These are phyloP conservation scores for Hypomyces perniciosus DNA, from an alignment of 2,329 filamentous ascomycete genomes.

Conservation along the genomic window DNA sequence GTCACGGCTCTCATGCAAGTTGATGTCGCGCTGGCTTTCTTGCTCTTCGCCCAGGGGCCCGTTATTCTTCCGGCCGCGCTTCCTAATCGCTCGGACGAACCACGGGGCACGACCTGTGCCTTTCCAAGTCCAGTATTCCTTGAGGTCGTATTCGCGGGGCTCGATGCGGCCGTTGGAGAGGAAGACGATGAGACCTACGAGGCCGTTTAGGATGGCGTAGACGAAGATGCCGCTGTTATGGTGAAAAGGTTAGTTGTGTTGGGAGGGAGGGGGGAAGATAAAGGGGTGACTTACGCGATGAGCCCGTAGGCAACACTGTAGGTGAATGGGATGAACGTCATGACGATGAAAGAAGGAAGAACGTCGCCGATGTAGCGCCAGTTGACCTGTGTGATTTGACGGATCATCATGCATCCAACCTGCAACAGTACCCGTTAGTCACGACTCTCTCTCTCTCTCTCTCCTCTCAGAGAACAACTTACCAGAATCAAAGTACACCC, in stretches of 20 bases:
- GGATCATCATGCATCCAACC: constrained; percentile 74
- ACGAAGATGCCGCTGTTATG: constrained; percentile 45
- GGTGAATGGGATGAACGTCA: constrained; percentile 70
- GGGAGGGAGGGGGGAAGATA: not conserved
- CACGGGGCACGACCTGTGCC: constrained; percentile 42
- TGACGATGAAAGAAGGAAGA: constrained; percentile 68
- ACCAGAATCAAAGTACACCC: constrained; percentile 66
- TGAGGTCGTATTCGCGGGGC: constrained; percentile 47
- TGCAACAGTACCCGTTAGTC: constrained; percentile 19
- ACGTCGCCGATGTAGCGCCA: constrained; percentile 73
- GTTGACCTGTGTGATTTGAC: constrained; percentile 67
- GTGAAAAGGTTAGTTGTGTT: no score
- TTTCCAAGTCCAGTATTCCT: constrained; percentile 52
- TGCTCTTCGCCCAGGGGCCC: constrained; percentile 3
- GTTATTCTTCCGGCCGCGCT: constrained; percentile 3
- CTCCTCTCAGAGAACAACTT: constrained; percentile 17
- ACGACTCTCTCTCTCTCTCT: not conserved
- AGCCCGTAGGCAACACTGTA: constrained; percentile 75
- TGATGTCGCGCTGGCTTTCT: constrained; percentile 12
- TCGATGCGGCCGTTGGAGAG: constrained; percentile 38
- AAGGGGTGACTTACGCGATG: constrained; percentile 49
- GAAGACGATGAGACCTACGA: constrained; percentile 41
- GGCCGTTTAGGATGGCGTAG: constrained; percentile 43
- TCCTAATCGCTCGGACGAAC: constrained; percentile 36
- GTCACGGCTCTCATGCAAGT: not conserved